These are phyloP conservation scores for Typha latifolia DNA, from an alignment of 176 grass and related monocot species.

Conservation along the genomic window DNA sequence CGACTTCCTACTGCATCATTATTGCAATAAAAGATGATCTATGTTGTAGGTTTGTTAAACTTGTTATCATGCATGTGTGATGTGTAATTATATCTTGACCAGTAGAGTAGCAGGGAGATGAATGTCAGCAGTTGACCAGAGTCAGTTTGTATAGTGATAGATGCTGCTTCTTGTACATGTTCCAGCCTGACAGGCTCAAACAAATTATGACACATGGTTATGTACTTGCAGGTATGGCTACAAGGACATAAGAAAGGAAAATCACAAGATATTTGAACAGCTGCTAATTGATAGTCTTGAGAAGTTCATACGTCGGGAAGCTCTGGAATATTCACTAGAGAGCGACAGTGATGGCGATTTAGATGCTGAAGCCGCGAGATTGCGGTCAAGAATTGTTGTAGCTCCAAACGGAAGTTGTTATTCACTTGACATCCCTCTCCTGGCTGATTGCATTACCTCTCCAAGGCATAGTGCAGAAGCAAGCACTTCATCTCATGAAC, in stretches of 20 bases:
- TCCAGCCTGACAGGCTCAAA: too few species aligned
- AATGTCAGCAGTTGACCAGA: too few species aligned
- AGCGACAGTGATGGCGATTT: conserved; percentile 53
- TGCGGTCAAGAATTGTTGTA: conserved; percentile 39
- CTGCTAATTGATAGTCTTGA: conserved; percentile 76
- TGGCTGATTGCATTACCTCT: conserved; percentile 37
- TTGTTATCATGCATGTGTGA: too few species aligned
- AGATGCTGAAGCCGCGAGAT: conserved; percentile 41
- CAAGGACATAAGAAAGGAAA: conserved; percentile 81
- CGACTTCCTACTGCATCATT: too few species aligned
- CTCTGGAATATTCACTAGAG: conserved; percentile 67
- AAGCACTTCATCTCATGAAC: conserved; percentile 36
- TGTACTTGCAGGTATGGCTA: conserved; percentile 61
- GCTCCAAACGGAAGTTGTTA: conserved; percentile 61
- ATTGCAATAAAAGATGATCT: too few species aligned
- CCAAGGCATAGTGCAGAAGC: conserved; percentile 40
- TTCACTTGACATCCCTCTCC: conserved; percentile 67
- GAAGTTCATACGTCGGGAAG: conserved; percentile 75
- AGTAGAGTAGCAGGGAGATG: too few species aligned
- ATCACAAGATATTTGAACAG: conserved; percentile 65
- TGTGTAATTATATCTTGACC: too few species aligned
- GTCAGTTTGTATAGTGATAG: too few species aligned
- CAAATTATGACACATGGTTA: too few species aligned
- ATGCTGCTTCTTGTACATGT: too few species aligned
- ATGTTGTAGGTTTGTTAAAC: too few species aligned